phyloP scores from a whole-genome alignment of 1,284 basidiomycete genomes.

The Violaceomyces palustris region DNA sequence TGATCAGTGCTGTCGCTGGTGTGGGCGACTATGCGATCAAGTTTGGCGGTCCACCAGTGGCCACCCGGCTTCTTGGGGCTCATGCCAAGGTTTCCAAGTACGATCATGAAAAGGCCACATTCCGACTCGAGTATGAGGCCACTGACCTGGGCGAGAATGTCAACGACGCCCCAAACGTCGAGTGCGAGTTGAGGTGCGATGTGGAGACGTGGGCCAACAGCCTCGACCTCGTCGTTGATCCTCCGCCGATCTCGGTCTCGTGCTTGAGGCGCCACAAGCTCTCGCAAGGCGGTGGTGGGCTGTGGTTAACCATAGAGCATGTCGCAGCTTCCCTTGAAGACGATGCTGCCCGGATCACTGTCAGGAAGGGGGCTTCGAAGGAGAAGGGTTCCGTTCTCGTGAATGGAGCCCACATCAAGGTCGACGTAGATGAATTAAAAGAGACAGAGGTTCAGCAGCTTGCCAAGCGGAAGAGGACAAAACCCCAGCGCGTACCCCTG shows the following conservation, averaged over 20 bases:
- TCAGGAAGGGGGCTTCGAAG: constrained; percentile 63
- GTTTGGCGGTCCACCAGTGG: constrained; percentile 82
- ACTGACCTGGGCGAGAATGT: constrained; percentile 8
- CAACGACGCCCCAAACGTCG: constrained; percentile 61
- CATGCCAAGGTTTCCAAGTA: constrained; percentile 70
- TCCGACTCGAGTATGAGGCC: constrained; percentile 79
- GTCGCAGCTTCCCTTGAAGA: constrained; percentile 71
- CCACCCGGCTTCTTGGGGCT: constrained; percentile 76
- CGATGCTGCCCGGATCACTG: constrained; percentile 63
- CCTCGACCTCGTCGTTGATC: constrained; percentile 86
- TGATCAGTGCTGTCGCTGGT: constrained; percentile 68
- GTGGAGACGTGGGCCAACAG: constrained; percentile 82
- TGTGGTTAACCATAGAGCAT: constrained; percentile 94
- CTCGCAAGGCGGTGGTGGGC: constrained; percentile 78
- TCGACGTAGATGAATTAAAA: constrained; percentile 86
- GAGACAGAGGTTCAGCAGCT: constrained; percentile 82
- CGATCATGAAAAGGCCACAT: constrained; percentile 77
- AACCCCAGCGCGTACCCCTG: constrained; percentile 78
- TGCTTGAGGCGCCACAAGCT: constrained; percentile 82
- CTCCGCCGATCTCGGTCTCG: constrained; percentile 78
- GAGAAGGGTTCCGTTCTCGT: constrained; percentile 78
- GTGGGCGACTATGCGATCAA: constrained; percentile 90
- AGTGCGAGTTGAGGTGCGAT: constrained; percentile 92
- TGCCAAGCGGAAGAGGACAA: constrained; percentile 76
- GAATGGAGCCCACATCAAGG: constrained; percentile 77